These are phyloP conservation scores for Entoloma clypeatum DNA, from an alignment of 1,284 basidiomycete genomes.

Conservation along the genomic window DNA sequence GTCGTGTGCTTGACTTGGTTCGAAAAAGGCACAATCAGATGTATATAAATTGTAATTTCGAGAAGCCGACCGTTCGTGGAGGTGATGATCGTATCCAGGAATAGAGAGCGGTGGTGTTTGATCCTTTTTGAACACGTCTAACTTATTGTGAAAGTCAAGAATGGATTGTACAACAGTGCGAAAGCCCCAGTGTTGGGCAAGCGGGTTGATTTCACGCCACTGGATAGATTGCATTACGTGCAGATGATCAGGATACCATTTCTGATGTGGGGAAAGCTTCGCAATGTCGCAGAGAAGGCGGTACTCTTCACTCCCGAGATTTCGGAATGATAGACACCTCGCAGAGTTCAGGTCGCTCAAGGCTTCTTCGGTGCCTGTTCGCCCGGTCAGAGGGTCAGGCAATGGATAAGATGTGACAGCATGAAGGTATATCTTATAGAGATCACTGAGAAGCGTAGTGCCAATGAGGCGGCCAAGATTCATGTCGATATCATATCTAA, in stretches of 20 bases:
- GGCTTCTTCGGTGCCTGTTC: conserved; percentile 45
- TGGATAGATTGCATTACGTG: conserved; percentile 36
- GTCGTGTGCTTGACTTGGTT: conserved; percentile 1
- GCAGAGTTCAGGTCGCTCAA: conserved; percentile 36
- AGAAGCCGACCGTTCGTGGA: conserved; percentile 10
- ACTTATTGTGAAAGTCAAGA: conserved; percentile 24
- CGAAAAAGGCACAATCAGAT: neutral
- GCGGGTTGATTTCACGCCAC: conserved; percentile 27
- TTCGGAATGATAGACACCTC: conserved; percentile 35
- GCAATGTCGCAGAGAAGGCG: conserved; percentile 32
- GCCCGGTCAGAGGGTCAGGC: conserved; percentile 42
- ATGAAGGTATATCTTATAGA: conserved; percentile 44
- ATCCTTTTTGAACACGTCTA: conserved; percentile 10
- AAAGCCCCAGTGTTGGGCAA: conserved; percentile 33
- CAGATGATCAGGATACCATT: conserved; percentile 38
- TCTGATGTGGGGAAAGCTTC: conserved; percentile 31
- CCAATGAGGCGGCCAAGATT: conserved; percentile 37
- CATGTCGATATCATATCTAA: conserved; percentile 37
- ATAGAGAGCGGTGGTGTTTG: neutral
- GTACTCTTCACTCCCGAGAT: conserved; percentile 26
- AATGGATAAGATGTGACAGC: conserved; percentile 39
- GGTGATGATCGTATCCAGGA: neutral
- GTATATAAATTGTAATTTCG: conserved; percentile 8
- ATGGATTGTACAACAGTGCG: conserved; percentile 25
- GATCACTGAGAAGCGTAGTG: conserved; percentile 29